A percentile compares a stretch with the other conserved stretches of the same genome.
phyloP scores from a whole-genome alignment of 2,329 filamentous ascomycete species.

The Fusarium foetens region DNA sequence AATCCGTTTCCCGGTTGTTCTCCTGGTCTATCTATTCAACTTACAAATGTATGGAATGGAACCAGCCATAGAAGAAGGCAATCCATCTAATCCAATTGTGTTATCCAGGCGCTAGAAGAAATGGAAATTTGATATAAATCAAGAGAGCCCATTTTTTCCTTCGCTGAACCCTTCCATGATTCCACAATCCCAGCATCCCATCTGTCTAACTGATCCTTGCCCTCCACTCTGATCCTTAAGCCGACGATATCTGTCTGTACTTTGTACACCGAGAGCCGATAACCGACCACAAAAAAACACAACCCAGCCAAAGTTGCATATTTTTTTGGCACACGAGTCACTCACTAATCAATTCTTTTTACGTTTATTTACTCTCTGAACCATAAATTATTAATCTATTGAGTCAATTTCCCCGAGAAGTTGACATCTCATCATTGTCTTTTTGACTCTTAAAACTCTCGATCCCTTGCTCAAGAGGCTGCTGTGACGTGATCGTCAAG shows the following conservation, averaged over 20 bases:
- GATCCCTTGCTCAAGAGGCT: constrained; percentile 33
- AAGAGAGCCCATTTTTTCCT: constrained; percentile 23
- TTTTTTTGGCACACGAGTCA: constrained; percentile 19
- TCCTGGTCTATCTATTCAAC: constrained; percentile 6
- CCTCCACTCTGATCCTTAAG: not conserved
- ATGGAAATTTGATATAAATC: constrained; percentile 15
- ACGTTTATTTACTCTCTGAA: constrained; percentile 16
- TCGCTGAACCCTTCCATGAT: constrained; percentile 27
- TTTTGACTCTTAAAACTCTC: not conserved
- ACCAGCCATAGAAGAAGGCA: constrained; percentile 8
- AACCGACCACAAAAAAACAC: constrained; percentile 25
- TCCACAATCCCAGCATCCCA: constrained; percentile 23
- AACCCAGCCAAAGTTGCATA: constrained; percentile 6
- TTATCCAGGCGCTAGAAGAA: constrained; percentile 13
- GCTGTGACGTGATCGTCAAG: constrained; percentile 38
- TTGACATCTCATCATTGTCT: not conserved
- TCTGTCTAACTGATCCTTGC: not conserved
- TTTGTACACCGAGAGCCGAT: constrained; percentile 39
- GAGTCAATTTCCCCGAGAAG: constrained; percentile 3
- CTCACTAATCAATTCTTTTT: constrained; percentile 33
- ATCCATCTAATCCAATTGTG: constrained; percentile 9
- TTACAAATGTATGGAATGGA: constrained; percentile 32
- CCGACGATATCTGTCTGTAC: constrained; percentile 27
- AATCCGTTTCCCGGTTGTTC: not conserved
- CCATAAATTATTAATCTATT: not conserved